Evolutionary conservation across 352 stramenopile genomes (phyloP).

Genomic region (Pythium monospermum): DNA sequence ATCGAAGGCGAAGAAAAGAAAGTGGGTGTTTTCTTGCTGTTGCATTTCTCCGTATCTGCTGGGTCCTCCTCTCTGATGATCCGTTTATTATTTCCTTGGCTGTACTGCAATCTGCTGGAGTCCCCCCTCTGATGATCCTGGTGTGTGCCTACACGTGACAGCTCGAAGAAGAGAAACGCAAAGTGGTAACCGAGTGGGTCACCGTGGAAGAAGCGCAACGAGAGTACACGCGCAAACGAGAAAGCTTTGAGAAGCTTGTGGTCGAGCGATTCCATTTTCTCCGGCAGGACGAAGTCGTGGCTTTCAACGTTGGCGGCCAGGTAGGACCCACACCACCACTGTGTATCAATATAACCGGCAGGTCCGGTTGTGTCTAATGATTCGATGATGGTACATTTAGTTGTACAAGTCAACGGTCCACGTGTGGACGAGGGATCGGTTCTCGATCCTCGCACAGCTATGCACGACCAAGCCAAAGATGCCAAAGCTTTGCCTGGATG

Average conservation of each 20-base stretch:
- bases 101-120: too few relatives aligned
- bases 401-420: constrained; percentile 70
- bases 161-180: constrained; percentile 73
- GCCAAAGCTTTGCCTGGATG: constrained; percentile 34
- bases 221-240: constrained; percentile 54
- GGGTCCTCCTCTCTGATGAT: too few relatives aligned
- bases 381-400: constrained; percentile 17
- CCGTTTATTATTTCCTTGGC: too few relatives aligned
- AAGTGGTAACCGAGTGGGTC: constrained; percentile 68
- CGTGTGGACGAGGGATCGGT: constrained; percentile 69
- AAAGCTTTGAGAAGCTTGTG: constrained; percentile 61
- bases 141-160: too few relatives aligned
- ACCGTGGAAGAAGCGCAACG: constrained; percentile 57
- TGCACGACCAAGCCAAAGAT: constrained; percentile 65
- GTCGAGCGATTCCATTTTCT: constrained; percentile 56
- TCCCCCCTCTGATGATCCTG: too few relatives aligned
- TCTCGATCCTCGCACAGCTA: constrained; percentile 77
- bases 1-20: constrained; percentile 61
- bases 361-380: background rate
- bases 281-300: constrained; percentile 35
- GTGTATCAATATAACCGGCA: background rate
- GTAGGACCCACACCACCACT: constrained; percentile 2
- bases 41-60: background rate
- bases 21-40: constrained; percentile 26
- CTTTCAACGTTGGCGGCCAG: constrained; percentile 67